Evolutionary conservation across 371 early-diverging fungal genomes (phyloP), one percentile per base, ranked within the genome.

Genomic region (Rhizomucor miehei): DNA sequence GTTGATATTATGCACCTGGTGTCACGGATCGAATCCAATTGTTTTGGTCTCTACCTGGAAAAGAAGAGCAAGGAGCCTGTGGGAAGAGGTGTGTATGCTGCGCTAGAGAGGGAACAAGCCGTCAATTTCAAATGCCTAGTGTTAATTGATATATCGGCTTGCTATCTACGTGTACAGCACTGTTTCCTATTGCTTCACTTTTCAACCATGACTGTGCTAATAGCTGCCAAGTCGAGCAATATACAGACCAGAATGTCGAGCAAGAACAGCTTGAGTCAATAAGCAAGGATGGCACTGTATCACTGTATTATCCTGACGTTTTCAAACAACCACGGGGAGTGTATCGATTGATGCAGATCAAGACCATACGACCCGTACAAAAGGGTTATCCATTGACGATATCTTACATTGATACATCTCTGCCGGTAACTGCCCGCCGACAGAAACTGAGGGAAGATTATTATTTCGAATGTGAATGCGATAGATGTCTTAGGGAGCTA

Each of bases 131-230:
- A n/a, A 44, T 51, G 3, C 21, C 19, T n/a, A n/a, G n/a, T n/a
- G n/a, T n/a, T n/a, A n/a, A n/a, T n/a, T n/a, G n/a, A n/a, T n/a
- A n/a, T n/a, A n/a, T n/a, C n/a, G n/a, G n/a, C n/a, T n/a, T n/a
- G n/a, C n/a, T n/a, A n/a, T n/a, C n/a, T 29, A 29, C 29, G 8
- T 8, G 8, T 29, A 13, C 57, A 65, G 63, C 56, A 0, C 34
- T 62, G 11, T 66, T 51, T 57, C 63, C 61, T 11, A 38, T 59
- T 4, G 65, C 58, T 6, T 67, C 68, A 1, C 47, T 66, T 3
- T 72, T 67, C 37, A 65, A 81, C 60, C 82, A 82, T 52, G 75
- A 77, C n/a, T 82, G 82, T 44, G 56, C 67, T 46, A 69, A 69
- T 23, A 77, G 72, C 48, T 73, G 75, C 35, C 66, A 75, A 50